Percentiles rank a stretch among this genome's conserved stretches.
Conservation (phyloP, 2,329 filamentous ascomycete species). For the Penicillium griseofulvum region DNA sequence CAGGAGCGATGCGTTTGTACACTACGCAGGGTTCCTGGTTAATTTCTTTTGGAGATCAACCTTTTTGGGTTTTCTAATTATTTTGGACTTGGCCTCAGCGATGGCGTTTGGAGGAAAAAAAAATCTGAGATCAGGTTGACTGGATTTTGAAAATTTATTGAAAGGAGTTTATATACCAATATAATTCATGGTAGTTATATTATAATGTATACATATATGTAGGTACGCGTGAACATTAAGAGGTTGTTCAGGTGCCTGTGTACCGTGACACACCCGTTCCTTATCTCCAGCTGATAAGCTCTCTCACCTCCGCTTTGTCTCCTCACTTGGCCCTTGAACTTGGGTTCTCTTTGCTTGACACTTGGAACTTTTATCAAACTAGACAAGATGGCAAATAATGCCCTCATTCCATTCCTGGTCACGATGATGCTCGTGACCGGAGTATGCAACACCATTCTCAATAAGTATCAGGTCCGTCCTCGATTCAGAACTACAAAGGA, state of each 20-base stretch:
- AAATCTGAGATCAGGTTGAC: slow-evolving; percentile 1
- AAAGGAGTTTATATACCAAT: no score
- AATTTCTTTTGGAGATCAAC: slow-evolving; percentile 6
- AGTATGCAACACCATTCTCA: slow-evolving; percentile 93
- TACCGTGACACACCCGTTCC: no score
- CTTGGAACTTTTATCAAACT: background rate
- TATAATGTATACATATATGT: no score
- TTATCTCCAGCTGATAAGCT: slow-evolving; percentile 8
- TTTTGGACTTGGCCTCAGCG: slow-evolving; percentile 19
- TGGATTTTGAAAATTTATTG: background rate
- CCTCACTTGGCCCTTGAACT: slow-evolving; percentile 2
- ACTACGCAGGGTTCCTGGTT: slow-evolving; percentile 19
- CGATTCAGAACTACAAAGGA: background rate
- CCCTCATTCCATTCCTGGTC: slow-evolving; percentile 78
- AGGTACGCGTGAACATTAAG: no score
- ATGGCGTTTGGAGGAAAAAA: slow-evolving; percentile 24
- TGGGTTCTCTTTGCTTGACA: no score
- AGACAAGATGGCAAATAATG: slow-evolving; percentile 64
- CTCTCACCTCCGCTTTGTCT: slow-evolving; percentile 9
- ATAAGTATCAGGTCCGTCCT: slow-evolving; percentile 79
- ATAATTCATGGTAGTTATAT: no score
- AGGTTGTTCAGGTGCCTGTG: no score
- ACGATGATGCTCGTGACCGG: slow-evolving; percentile 96
- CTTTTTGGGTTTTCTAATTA: slow-evolving; percentile 1
- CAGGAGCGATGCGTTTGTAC: slow-evolving; percentile 21